A percentile compares a stretch with the other conserved stretches of the same genome.
These are phyloP conservation scores for Verticillium nubilum DNA, from an alignment of 2,329 filamentous ascomycete genomes.

Conservation along the genomic window DNA sequence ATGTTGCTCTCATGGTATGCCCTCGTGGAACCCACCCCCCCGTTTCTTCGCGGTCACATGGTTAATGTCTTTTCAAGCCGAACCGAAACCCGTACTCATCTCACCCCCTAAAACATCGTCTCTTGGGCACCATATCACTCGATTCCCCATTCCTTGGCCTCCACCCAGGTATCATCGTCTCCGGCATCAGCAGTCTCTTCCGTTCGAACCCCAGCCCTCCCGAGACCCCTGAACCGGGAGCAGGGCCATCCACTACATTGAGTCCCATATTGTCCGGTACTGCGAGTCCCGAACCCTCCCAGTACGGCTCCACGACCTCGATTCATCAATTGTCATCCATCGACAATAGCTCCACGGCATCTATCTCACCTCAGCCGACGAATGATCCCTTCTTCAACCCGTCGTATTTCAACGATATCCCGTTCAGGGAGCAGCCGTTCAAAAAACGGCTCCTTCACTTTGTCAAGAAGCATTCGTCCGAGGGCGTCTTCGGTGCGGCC, in stretches of 20 bases:
- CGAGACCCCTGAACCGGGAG: conserved; percentile 14
- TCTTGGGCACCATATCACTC: conserved; percentile 75
- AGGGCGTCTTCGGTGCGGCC: conserved; percentile 64
- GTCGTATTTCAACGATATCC: conserved; percentile 68
- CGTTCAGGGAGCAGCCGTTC: conserved; percentile 62
- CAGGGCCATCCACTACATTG: conserved; percentile 4
- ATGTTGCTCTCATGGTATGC: conserved; percentile 63
- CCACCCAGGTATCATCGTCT: conserved; percentile 81
- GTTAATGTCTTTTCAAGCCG: no score
- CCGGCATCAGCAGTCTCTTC: conserved; percentile 76
- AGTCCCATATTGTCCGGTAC: conserved; percentile 11
- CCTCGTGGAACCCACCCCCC: background rate
- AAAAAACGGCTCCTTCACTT: conserved; percentile 69
- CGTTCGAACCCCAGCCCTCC: conserved; percentile 31
- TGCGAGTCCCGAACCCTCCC: conserved; percentile 13
- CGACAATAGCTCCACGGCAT: conserved; percentile 1
- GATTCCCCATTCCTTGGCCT: conserved; percentile 86
- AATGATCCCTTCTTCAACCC: conserved; percentile 68
- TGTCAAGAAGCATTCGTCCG: conserved; percentile 69
- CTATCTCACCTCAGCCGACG: conserved; percentile 2
- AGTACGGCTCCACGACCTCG: conserved; percentile 4
- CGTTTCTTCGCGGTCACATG: no score
- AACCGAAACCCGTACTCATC: conserved; percentile 24
- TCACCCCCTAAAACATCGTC: conserved; percentile 60
- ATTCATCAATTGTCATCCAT: conserved; percentile 7